These are phyloP conservation scores for Vitis hybrid DNA, from an alignment of 177 flowering plant species.

Conservation along the genomic window DNA sequence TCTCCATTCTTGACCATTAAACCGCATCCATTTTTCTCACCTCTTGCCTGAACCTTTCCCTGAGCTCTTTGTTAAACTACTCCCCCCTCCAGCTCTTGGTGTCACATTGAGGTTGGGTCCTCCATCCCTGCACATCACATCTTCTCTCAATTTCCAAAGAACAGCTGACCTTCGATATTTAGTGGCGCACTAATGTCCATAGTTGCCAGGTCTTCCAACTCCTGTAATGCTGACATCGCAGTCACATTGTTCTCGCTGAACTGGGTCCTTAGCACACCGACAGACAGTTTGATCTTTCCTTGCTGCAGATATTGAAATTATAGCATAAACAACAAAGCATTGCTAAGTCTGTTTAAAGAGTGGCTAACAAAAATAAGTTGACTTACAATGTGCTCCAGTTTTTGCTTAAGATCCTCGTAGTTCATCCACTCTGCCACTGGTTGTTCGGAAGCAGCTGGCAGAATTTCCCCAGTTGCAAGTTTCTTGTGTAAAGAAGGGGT, in stretches of 20 bases:
- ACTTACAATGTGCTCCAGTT: constrained; percentile 45
- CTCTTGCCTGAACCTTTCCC: too few relatives aligned
- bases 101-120: too few relatives aligned
- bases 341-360: not conserved
- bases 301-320: constrained; percentile 27
- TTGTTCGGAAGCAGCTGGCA: not conserved
- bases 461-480: too few relatives aligned
- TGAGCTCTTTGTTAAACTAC: too few relatives aligned
- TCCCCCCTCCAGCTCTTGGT: constrained; percentile 27
- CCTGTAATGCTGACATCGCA: constrained; percentile 23
- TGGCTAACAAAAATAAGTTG: not conserved
- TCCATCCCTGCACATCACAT: too few relatives aligned
- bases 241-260: constrained; percentile 23
- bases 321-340: too few relatives aligned
- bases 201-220: constrained; percentile 14
- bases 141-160: too few relatives aligned
- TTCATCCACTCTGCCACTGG: constrained; percentile 9
- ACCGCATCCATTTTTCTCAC: too few relatives aligned
- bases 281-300: constrained; percentile 36
- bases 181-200: constrained; percentile 14
- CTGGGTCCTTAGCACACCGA: constrained; percentile 28
- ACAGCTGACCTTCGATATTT: not conserved
- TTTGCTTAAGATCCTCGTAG: constrained; percentile 41
- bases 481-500: too few relatives aligned
- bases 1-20: too few relatives aligned